These are phyloP conservation scores for Escovopsis sp. DNA, from an alignment of 2,329 filamentous ascomycete species.

Conservation along the genomic window DNA sequence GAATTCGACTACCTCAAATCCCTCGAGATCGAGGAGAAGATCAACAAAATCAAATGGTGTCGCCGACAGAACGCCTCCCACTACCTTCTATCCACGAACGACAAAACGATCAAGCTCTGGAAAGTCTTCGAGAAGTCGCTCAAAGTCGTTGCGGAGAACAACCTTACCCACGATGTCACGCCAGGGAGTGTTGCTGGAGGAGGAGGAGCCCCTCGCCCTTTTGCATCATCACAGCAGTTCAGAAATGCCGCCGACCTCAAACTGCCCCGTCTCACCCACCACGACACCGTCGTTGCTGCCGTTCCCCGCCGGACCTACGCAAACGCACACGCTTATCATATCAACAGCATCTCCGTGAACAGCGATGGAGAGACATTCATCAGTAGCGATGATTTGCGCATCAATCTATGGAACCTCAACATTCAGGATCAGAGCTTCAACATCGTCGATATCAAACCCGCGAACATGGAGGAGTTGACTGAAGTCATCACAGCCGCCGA, in stretches of 20 bases:
- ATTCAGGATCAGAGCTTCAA: constrained; percentile 99
- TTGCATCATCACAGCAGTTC: constrained; percentile 56
- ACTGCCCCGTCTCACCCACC: constrained; percentile 88
- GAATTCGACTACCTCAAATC: constrained; percentile 99
- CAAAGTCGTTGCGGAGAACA: constrained; percentile 98
- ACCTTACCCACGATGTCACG: constrained; percentile 86
- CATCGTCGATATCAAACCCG: constrained; percentile 98
- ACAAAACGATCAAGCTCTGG: constrained; percentile 99
- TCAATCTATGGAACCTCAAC: constrained; percentile 98
- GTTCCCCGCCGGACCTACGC: constrained; percentile 93
- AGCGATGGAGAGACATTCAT: constrained; percentile 99
- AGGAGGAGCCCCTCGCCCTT: constrained; percentile 60
- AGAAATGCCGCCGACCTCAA: constrained; percentile 72
- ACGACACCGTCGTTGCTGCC: constrained; percentile 94
- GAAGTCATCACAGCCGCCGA: constrained; percentile 98
- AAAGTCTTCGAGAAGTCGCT: constrained; percentile 99
- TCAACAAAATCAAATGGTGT: constrained; percentile 99
- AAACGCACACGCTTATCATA: constrained; percentile 97
- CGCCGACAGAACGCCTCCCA: constrained; percentile 95
- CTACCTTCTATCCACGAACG: constrained; percentile 94
- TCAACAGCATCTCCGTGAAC: constrained; percentile 99
- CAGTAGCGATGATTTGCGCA: constrained; percentile 91
- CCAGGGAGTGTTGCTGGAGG: constrained; percentile 58
- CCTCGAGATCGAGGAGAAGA: constrained; percentile 98
- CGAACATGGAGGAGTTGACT: constrained; percentile 98